phyloP scores from a whole-genome alignment of 306 rosid genomes.

The Quercus gilva region DNA sequence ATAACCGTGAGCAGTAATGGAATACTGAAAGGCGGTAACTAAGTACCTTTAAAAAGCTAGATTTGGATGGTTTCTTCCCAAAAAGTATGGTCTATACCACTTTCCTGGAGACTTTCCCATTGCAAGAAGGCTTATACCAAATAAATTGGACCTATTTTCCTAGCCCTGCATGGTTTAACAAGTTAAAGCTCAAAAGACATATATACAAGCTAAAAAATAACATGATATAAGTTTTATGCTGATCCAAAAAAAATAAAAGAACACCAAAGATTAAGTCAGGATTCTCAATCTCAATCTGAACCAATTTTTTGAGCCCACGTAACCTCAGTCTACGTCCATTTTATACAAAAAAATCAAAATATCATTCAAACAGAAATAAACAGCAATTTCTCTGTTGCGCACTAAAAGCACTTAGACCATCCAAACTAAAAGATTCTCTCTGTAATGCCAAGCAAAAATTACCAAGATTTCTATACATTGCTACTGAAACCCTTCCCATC shows the following conservation, averaged over 20 bases:
- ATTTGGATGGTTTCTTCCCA: conserved; percentile 78
- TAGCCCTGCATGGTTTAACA: background rate
- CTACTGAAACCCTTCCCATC: background rate
- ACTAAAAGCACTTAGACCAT: background rate
- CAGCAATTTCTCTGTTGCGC: background rate
- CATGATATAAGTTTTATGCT: background rate
- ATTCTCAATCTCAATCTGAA: background rate
- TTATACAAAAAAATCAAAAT: background rate
- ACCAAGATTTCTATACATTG: background rate
- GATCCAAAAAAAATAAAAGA: background rate
- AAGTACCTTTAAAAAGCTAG: conserved; percentile 33
- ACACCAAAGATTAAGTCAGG: background rate
- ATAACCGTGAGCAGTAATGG: background rate
- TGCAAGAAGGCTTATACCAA: conserved; percentile 3
- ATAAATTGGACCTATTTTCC: background rate
- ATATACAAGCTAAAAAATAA: background rate
- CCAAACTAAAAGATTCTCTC: background rate
- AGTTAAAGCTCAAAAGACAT: background rate
- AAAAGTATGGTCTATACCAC: conserved; percentile 75
- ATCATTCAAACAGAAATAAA: background rate
- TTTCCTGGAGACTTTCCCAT: conserved; percentile 91
- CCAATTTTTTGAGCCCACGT: no score
- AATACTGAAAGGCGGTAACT: background rate
- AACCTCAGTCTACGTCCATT: background rate
- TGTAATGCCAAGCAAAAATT: background rate